A percentile compares a stretch with the other conserved stretches of the same genome.
Evolutionary conservation across 2,329 filamentous ascomycete genomes (phyloP).

Genomic region (Helicocarpus griseus): DNA sequence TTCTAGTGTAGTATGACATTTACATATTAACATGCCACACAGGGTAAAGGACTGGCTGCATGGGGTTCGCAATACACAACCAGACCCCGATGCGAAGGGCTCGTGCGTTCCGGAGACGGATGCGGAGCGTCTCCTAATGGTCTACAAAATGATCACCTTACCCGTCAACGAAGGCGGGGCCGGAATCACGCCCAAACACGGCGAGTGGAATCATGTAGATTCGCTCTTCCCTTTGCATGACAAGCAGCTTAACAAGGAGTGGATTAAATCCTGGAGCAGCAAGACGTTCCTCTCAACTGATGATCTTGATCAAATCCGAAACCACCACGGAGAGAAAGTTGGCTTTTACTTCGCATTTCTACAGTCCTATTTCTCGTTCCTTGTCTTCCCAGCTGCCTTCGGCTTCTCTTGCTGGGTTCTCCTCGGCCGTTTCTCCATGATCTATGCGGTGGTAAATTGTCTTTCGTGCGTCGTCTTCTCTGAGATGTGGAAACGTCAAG

Average conservation of each 20-base stretch:
- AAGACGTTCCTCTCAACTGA: conserved; percentile 57
- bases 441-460: conserved; percentile 68
- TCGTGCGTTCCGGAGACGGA: conserved; percentile 74
- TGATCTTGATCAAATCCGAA: conserved; percentile 64
- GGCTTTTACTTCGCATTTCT: conserved; percentile 95
- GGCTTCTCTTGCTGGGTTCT: conserved; percentile 70
- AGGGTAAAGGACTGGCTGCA: conserved; percentile 92
- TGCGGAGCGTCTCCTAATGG: conserved; percentile 76
- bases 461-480: conserved; percentile 87
- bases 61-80: conserved; percentile 69
- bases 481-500: conserved; percentile 93
- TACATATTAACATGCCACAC: neutral
- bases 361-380: conserved; percentile 78
- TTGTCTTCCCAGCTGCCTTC: conserved; percentile 70
- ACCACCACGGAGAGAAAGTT: conserved; percentile 69
- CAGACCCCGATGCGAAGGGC: conserved; percentile 59
- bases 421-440: conserved; percentile 71
- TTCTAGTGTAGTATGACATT: neutral
- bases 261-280: conserved; percentile 65
- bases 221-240: conserved; percentile 74
- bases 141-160: conserved; percentile 75
- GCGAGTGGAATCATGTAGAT: conserved; percentile 63
- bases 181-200: conserved; percentile 59
- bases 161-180: conserved; percentile 66
- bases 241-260: conserved; percentile 60